A percentile compares a stretch with the other conserved stretches of the same genome.
phyloP scores from a whole-genome alignment of 192 early-diverging fungal genomes.

The Coemansia biformis region DNA sequence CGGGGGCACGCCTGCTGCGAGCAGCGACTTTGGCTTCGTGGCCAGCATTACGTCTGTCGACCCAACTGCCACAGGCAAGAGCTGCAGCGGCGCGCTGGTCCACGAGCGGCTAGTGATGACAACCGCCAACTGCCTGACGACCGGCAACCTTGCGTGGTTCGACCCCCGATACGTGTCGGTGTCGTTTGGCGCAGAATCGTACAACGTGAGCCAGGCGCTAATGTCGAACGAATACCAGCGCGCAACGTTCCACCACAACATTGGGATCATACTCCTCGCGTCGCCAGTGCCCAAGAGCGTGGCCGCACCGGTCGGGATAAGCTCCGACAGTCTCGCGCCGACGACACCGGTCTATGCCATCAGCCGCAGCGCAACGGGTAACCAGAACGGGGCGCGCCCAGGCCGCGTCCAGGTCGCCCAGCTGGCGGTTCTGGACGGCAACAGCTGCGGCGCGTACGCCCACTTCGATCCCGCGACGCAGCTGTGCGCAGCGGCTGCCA shows the following conservation, averaged over 20 bases:
- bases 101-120: constrained; percentile 15
- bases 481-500: constrained; percentile 7
- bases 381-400: no score
- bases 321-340: not conserved
- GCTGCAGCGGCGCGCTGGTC: constrained; percentile 26
- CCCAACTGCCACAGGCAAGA: constrained; percentile 20
- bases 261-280: constrained; percentile 18
- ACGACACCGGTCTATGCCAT: constrained; percentile 2
- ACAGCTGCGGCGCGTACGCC: constrained; percentile 5
- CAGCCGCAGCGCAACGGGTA: not conserved
- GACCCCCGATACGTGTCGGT: constrained; percentile 15
- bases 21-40: constrained; percentile 7
- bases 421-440: not conserved
- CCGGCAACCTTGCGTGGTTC: constrained; percentile 11
- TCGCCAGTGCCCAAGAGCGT: constrained; percentile 10
- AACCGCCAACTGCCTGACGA: constrained; percentile 32
- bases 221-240: constrained; percentile 10
- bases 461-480: constrained; percentile 14
- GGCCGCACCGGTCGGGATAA: constrained; percentile 16
- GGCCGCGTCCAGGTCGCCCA: not conserved
- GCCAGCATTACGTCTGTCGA: constrained; percentile 27
- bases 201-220: constrained; percentile 11
- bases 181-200: constrained; percentile 4
- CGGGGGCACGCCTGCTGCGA: no score
- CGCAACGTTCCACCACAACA: constrained; percentile 12